Conservation (phyloP, 495 filamentous ascomycete species). For the Neurospora hispaniola region DNA sequence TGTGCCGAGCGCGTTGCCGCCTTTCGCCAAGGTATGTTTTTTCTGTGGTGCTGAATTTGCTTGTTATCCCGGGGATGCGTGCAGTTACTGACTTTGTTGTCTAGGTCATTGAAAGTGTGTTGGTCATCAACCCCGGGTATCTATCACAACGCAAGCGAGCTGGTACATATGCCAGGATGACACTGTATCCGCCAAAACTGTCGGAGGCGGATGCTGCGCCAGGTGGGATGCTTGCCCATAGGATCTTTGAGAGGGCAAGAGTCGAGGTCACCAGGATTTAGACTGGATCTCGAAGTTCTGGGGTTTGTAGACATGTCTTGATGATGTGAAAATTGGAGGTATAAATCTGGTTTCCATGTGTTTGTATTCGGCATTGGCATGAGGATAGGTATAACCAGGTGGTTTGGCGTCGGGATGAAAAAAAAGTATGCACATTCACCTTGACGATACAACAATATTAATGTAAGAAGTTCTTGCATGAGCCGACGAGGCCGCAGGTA, state of each 20-base stretch:
- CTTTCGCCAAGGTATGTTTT: conserved; percentile 70
- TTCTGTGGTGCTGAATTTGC: background rate
- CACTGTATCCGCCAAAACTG: conserved; percentile 51
- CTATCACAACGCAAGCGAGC: conserved; percentile 72
- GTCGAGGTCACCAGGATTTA: conserved; percentile 77
- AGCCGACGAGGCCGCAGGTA: background rate
- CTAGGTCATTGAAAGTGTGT: conserved; percentile 73
- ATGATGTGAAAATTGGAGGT: background rate
- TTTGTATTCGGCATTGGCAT: background rate
- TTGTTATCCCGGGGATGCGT: background rate
- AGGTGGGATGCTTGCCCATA: conserved; percentile 53
- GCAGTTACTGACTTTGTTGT: conserved; percentile 5
- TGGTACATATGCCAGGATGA: conserved; percentile 72
- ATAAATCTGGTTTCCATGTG: background rate
- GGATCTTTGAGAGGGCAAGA: conserved; percentile 69
- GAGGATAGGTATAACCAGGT: background rate
- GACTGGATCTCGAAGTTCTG: background rate
- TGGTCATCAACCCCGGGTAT: conserved; percentile 79
- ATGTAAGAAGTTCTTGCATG: background rate
- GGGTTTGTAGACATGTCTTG: background rate
- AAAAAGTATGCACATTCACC: background rate
- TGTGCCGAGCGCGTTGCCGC: conserved; percentile 68
- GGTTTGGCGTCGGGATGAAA: background rate
- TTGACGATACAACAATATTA: conserved; percentile 1
- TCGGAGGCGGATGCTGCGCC: conserved; percentile 45